Evolutionary conservation across 2,329 filamentous ascomycete species (phyloP).

Genomic region (Metarhizium album): DNA sequence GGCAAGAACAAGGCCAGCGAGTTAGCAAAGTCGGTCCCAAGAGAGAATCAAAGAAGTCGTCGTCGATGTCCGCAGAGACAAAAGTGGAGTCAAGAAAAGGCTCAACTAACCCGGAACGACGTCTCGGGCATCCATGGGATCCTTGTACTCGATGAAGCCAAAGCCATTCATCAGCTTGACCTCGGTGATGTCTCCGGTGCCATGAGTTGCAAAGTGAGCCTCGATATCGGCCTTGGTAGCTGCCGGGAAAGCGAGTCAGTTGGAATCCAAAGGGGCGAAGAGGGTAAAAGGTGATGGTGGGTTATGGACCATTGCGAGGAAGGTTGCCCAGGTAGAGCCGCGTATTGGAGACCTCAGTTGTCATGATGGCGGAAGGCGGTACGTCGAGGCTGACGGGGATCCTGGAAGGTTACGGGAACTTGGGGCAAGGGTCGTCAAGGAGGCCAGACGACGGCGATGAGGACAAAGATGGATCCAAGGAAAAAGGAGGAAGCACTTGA

Average conservation of each 20-base stretch:
- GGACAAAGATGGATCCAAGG: conserved; percentile 2
- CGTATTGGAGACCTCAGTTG: conserved; percentile 87
- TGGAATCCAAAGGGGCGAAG: conserved; percentile 16
- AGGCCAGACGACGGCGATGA: background rate
- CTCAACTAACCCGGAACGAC: conserved; percentile 79
- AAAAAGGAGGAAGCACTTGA: background rate
- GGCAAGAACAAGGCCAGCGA: background rate
- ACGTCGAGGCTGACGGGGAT: background rate
- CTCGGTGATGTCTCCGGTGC: conserved; percentile 93
- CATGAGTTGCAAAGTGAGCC: conserved; percentile 89
- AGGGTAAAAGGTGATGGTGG: conserved; percentile 14
- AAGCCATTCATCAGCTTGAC: conserved; percentile 99
- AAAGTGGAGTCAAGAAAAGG: background rate
- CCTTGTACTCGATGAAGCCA: conserved; percentile 99
- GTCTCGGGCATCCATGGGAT: conserved; percentile 94
- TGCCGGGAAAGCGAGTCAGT: conserved; percentile 42
- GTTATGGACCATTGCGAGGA: conserved; percentile 71
- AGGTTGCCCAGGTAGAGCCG: conserved; percentile 97
- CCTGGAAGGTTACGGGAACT: conserved; percentile 1
- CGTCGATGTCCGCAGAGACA: background rate
- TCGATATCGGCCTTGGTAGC: conserved; percentile 97
- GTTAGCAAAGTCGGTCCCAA: conserved; percentile 5
- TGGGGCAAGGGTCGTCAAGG: background rate
- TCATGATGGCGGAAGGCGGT: conserved; percentile 30
- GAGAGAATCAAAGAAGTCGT: background rate